phyloP scores from a whole-genome alignment of 1,284 basidiomycete species.

The Mycena citricolor region DNA sequence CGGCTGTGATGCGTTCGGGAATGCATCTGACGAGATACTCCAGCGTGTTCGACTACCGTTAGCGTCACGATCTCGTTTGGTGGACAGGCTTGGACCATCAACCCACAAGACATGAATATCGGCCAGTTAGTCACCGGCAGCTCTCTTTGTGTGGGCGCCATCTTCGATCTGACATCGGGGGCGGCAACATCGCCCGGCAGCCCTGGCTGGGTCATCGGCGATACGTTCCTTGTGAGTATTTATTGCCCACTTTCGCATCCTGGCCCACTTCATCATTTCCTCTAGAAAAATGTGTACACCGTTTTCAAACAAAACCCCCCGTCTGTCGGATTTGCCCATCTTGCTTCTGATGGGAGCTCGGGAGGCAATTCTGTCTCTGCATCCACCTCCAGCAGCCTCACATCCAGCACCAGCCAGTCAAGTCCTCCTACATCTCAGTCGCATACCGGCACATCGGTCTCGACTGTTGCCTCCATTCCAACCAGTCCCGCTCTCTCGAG shows the following conservation, averaged over 20 bases:
- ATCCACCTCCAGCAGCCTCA: too few species aligned
- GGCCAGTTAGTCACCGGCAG: conserved; percentile 42
- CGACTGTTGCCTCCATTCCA: too few species aligned
- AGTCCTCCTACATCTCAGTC: too few species aligned
- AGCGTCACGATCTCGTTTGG: conserved; percentile 67
- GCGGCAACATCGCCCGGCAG: conserved; percentile 43
- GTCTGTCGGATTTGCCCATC: conserved; percentile 59
- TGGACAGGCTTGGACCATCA: conserved; percentile 71
- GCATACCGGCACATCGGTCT: too few species aligned
- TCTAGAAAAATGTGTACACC: conserved; percentile 66
- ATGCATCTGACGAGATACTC: too few species aligned
- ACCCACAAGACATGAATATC: conserved; percentile 72
- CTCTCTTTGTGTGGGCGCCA: conserved; percentile 62
- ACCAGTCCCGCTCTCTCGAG: too few species aligned
- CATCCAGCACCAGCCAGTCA: too few species aligned
- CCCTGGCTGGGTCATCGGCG: conserved; percentile 73
- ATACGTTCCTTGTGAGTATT: conserved; percentile 61
- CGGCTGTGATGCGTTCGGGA: too few species aligned
- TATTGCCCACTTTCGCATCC: background rate
- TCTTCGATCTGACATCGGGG: conserved; percentile 68
- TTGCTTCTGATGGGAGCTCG: too few species aligned
- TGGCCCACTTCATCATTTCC: background rate
- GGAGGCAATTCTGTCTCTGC: too few species aligned
- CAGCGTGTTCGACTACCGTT: conserved; percentile 58
- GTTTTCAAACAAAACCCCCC: conserved; percentile 55